These are phyloP conservation scores for Lasiodiplodia sp. DNA, from an alignment of 2,329 filamentous ascomycete species.

Conservation along the genomic window DNA sequence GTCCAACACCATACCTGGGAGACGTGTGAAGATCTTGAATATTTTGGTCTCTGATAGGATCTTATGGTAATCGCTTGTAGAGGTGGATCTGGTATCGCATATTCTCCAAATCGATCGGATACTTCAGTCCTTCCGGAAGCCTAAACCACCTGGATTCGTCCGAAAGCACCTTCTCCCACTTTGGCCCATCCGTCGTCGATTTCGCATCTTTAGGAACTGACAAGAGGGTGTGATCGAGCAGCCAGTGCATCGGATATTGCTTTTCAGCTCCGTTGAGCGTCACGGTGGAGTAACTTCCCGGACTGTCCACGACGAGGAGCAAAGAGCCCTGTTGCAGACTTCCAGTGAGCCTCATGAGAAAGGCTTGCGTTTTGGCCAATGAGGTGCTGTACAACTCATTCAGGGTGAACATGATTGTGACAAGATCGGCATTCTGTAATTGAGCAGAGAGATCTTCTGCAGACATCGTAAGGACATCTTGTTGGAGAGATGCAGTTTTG, in stretches of 20 bases:
- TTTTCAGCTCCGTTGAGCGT: conserved; percentile 63
- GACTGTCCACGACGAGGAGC: conserved; percentile 88
- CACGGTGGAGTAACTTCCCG: conserved; percentile 89
- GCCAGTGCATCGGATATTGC: conserved; percentile 92
- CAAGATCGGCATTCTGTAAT: conserved; percentile 53
- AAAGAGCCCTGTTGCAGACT: conserved; percentile 66
- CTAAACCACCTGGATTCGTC: conserved; percentile 89
- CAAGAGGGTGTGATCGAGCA: conserved; percentile 82
- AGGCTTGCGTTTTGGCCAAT: conserved; percentile 75
- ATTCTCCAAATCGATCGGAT: conserved; percentile 87
- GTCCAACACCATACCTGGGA: background rate
- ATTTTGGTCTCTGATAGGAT: background rate
- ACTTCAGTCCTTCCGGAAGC: conserved; percentile 67
- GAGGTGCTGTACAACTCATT: conserved; percentile 91
- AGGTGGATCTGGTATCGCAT: conserved; percentile 95
- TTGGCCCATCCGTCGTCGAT: conserved; percentile 21
- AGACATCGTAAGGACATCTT: conserved; percentile 58
- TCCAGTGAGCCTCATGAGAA: conserved; percentile 74
- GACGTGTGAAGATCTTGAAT: background rate
- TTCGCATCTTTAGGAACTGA: conserved; percentile 38
- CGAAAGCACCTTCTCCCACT: conserved; percentile 77
- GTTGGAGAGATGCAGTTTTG: conserved; percentile 42
- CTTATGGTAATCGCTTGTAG: conserved; percentile 56
- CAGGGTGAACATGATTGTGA: conserved; percentile 91
- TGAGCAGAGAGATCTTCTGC: conserved; percentile 45